A percentile compares a stretch with the other conserved stretches of the same genome.
These are phyloP conservation scores for Aethionema arabicum DNA, from an alignment of 345 rosid genomes.

Conservation along the genomic window DNA sequence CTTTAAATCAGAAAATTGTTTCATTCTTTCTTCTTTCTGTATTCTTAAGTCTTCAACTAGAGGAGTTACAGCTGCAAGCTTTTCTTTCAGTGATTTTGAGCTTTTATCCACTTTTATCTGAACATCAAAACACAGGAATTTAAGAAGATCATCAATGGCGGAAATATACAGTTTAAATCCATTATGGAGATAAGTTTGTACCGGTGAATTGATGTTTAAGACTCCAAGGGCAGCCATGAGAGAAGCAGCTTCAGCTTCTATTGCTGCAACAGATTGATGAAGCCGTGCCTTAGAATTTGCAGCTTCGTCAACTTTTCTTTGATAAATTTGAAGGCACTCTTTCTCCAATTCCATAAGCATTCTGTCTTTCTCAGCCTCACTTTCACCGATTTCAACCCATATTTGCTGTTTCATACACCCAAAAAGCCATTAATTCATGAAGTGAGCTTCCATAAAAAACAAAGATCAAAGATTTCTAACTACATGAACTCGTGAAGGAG, in stretches of 20 bases:
- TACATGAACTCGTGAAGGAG: constrained; percentile 15
- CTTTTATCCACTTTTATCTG: constrained; percentile 61
- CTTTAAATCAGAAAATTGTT: constrained; percentile 70
- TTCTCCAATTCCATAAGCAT: constrained; percentile 88
- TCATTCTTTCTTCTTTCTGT: constrained; percentile 78
- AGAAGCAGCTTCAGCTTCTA: constrained; percentile 94
- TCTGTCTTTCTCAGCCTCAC: constrained; percentile 73
- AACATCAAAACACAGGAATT: constrained; percentile 16
- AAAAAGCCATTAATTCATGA: constrained; percentile 1
- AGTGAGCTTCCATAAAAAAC: constrained; percentile 17
- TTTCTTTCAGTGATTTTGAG: constrained; percentile 63
- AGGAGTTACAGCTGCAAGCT: constrained; percentile 76
- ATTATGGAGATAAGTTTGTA: constrained; percentile 25
- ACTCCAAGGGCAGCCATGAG: constrained; percentile 89
- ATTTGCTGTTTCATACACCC: constrained; percentile 67
- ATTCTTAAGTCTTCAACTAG: constrained; percentile 69
- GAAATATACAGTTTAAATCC: neutral
- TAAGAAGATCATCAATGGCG: neutral
- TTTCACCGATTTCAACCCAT: constrained; percentile 97
- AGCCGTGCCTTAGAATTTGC: constrained; percentile 86
- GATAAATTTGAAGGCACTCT: constrained; percentile 87
- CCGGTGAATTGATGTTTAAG: constrained; percentile 64
- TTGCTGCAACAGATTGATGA: constrained; percentile 87
- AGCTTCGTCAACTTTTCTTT: constrained; percentile 90
- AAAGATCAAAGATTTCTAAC: neutral